Evolutionary conservation across 805 yeast genomes (phyloP).

Genomic region (Ascoidea rubescens): DNA sequence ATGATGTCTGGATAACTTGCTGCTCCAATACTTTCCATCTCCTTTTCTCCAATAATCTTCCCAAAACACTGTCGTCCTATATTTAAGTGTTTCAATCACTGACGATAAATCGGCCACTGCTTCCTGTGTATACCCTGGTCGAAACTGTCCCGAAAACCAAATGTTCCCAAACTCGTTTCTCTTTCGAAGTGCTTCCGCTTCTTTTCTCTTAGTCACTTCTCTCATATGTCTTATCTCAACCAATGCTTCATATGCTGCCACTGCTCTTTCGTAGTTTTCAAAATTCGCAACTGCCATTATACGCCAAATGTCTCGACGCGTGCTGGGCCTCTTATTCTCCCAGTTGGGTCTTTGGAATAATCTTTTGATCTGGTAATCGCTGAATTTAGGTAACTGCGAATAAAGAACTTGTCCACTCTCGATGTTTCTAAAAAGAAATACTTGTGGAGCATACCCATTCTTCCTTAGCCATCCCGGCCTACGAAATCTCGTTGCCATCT

Average conservation of each 20-base stretch:
- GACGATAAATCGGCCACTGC: conserved; percentile 74
- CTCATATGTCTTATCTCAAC: conserved; percentile 63
- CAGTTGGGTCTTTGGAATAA: conserved; percentile 79
- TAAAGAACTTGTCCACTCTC: conserved; percentile 85
- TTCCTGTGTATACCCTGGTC: conserved; percentile 86
- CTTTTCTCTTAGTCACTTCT: conserved; percentile 43
- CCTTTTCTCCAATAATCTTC: conserved; percentile 84
- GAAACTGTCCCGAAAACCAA: conserved; percentile 78
- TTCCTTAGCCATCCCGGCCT: conserved; percentile 41
- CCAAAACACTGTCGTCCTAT: conserved; percentile 50
- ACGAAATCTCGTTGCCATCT: conserved; percentile 27
- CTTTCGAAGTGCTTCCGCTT: conserved; percentile 55
- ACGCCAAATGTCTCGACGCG: conserved; percentile 82
- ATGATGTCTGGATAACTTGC: conserved; percentile 44
- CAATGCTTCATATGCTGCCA: conserved; percentile 59
- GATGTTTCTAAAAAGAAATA: conserved; percentile 69
- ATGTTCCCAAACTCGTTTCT: conserved; percentile 65
- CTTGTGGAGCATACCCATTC: conserved; percentile 68
- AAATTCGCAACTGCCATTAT: conserved; percentile 76
- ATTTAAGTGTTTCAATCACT: conserved; percentile 48
- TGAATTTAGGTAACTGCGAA: conserved; percentile 65
- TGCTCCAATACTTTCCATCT: conserved; percentile 58
- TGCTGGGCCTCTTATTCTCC: conserved; percentile 71
- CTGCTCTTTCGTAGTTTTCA: conserved; percentile 44
- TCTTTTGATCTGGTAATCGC: conserved; percentile 20